Evolutionary conservation across 371 early-diverging fungal species (phyloP).

Genomic region (Mortierella sp.): DNA sequence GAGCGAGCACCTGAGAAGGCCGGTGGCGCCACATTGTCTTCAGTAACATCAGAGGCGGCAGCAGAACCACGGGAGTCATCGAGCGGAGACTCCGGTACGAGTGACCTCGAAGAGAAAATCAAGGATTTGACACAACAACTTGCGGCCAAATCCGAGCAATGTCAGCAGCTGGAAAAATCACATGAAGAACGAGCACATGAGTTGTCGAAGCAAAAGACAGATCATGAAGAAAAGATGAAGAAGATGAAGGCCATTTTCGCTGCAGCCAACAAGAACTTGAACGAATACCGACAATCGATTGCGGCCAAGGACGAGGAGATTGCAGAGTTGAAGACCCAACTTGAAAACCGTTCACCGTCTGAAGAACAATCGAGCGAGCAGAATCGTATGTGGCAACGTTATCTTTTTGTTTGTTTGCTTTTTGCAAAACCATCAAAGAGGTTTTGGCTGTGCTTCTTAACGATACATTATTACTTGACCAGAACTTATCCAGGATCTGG

Average conservation of each 20-base stretch:
- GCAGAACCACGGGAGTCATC: not conserved
- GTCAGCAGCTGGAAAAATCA: constrained; percentile 14
- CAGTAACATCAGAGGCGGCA: not conserved
- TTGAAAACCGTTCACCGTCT: constrained; percentile 51
- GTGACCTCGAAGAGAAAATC: constrained; percentile 10
- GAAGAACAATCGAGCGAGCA: constrained; percentile 51
- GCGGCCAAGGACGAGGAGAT: constrained; percentile 62
- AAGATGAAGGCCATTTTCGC: constrained; percentile 66
- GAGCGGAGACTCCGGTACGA: not conserved
- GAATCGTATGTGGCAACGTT: constrained; percentile 52
- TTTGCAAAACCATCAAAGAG: too few species aligned
- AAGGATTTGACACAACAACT: constrained; percentile 20
- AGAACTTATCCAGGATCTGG: constrained; percentile 61
- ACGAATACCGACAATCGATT: constrained; percentile 67
- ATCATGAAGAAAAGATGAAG: constrained; percentile 57
- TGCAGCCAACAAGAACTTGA: constrained; percentile 69
- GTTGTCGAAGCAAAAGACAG: constrained; percentile 45
- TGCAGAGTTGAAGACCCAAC: constrained; percentile 50
- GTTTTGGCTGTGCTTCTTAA: too few species aligned
- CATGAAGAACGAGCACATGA: constrained; percentile 27
- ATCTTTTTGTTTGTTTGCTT: too few species aligned
- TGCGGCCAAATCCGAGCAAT: constrained; percentile 10
- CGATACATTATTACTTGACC: not conserved
- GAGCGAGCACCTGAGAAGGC: constrained; percentile 2
- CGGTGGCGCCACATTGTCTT: not conserved